phyloP scores from a whole-genome alignment of 169 alveolate species.

The Plasmodium cynomolgi region DNA sequence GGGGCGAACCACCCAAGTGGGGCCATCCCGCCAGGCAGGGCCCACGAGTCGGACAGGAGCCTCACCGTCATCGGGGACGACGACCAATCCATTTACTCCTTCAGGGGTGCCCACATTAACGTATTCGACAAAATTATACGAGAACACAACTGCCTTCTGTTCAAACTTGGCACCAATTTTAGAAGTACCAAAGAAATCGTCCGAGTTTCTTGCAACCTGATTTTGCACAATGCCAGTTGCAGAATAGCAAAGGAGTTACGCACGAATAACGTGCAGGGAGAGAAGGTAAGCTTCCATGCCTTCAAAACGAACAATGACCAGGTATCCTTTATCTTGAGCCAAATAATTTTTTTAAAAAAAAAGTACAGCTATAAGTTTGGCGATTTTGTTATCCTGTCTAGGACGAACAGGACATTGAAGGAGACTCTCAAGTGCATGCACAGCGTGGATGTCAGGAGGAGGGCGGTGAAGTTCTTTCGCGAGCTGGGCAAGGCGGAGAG shows the following conservation, averaged over 20 bases:
- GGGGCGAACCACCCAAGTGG: background rate
- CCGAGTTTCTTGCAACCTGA: constrained; percentile 58
- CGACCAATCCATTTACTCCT: constrained; percentile 86
- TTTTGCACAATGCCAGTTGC: constrained; percentile 51
- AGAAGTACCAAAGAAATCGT: constrained; percentile 82
- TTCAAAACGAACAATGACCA: constrained; percentile 77
- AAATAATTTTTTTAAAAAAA: constrained; percentile 69
- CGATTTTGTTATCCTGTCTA: constrained; percentile 83
- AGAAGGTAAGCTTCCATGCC: constrained; percentile 71
- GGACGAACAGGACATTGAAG: constrained; percentile 78
- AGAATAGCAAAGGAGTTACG: constrained; percentile 76
- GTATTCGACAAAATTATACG: constrained; percentile 73
- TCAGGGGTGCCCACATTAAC: constrained; percentile 85
- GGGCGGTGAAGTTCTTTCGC: constrained; percentile 6
- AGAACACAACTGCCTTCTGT: constrained; percentile 37
- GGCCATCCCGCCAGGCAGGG: background rate
- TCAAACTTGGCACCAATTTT: constrained; percentile 77
- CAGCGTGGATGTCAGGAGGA: constrained; percentile 13
- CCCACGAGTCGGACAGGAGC: constrained; percentile 21
- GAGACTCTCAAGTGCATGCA: constrained; percentile 27
- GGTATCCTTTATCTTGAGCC: constrained; percentile 74
- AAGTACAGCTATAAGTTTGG: constrained; percentile 78
- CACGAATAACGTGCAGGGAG: constrained; percentile 75
- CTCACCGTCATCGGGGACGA: constrained; percentile 88
- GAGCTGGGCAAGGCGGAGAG: background rate